phyloP scores from a whole-genome alignment of 768 basidiomycete genomes.

The Russula foetens region DNA sequence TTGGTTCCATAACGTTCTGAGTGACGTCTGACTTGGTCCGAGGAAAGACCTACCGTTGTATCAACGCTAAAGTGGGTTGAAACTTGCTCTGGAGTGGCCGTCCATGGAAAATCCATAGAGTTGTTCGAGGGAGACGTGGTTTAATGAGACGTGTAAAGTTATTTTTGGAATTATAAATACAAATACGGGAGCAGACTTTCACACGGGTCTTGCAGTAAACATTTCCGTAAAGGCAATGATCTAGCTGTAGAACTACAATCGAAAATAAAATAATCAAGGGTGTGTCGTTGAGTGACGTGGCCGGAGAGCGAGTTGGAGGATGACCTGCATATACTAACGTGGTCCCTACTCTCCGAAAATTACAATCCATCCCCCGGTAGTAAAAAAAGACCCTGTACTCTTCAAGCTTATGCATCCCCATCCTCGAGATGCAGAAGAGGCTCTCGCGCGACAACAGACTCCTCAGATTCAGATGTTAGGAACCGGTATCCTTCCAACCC shows the following conservation, averaged over 20 bases:
- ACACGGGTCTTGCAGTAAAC: too few relatives aligned
- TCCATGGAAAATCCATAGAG: conserved; percentile 13
- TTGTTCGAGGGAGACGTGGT: background rate
- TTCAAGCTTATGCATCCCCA: background rate
- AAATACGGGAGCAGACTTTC: background rate
- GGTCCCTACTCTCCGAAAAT: background rate
- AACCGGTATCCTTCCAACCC: conserved; percentile 14
- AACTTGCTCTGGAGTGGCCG: background rate
- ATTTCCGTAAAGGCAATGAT: too few relatives aligned
- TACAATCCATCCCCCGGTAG: background rate
- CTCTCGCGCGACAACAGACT: conserved; percentile 17
- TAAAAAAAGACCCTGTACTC: background rate
- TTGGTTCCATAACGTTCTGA: conserved; percentile 16
- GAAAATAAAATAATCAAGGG: conserved; percentile 1
- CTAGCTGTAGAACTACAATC: conserved; percentile 13
- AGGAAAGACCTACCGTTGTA: background rate
- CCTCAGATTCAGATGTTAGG: conserved; percentile 18
- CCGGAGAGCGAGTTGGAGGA: background rate
- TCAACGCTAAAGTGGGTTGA: conserved; percentile 1
- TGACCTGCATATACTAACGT: background rate
- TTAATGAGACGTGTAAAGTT: background rate
- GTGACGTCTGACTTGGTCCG: conserved; percentile 2
- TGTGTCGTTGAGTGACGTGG: background rate
- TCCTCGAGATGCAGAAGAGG: conserved; percentile 16
- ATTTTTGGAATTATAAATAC: background rate